Conservation (phyloP, 2,329 filamentous ascomycete species). For the Chaetomiaceae sp. region DNA sequence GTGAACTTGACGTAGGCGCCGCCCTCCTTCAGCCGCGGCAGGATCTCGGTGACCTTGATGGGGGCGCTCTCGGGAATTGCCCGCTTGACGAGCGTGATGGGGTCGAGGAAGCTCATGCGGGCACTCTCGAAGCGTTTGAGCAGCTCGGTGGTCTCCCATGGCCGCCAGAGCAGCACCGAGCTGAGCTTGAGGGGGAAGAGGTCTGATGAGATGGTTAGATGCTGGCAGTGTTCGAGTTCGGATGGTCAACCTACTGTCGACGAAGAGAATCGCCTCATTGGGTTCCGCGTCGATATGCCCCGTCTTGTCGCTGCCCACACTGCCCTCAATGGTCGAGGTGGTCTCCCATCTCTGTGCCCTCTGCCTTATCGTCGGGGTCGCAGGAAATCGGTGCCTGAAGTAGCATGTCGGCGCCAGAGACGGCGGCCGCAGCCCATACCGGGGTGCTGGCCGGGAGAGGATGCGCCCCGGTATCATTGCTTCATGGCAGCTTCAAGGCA, state of each 20-base stretch:
- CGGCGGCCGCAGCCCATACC: slow-evolving; percentile 23
- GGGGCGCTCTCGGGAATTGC: slow-evolving; percentile 59
- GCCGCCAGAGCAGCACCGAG: slow-evolving; percentile 39
- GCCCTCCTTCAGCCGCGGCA: slow-evolving; percentile 84
- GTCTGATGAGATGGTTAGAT: slow-evolving; percentile 47
- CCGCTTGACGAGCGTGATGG: slow-evolving; percentile 51
- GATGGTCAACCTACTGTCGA: slow-evolving; percentile 64
- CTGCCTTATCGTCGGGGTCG: neutral
- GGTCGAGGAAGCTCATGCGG: slow-evolving; percentile 47
- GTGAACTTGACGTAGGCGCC: slow-evolving; percentile 89
- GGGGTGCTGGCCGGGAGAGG: slow-evolving; percentile 33
- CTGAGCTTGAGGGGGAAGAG: slow-evolving; percentile 76
- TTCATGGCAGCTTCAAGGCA: slow-evolving; percentile 21
- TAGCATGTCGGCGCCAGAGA: slow-evolving; percentile 19
- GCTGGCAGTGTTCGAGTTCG: neutral
- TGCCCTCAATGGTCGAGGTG: slow-evolving; percentile 52
- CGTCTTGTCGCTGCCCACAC: slow-evolving; percentile 62
- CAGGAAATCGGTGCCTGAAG: slow-evolving; percentile 1
- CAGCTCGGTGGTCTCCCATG: slow-evolving; percentile 48
- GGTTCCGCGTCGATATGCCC: slow-evolving; percentile 75
- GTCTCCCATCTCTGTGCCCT: slow-evolving; percentile 34
- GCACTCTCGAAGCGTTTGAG: slow-evolving; percentile 50
- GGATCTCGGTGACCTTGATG: slow-evolving; percentile 71
- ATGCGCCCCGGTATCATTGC: slow-evolving; percentile 33
- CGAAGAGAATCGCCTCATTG: slow-evolving; percentile 81